Base-by-base conservation (phyloP, 2,329 filamentous ascomycete genomes). In the Beauveria varroae region DNA sequence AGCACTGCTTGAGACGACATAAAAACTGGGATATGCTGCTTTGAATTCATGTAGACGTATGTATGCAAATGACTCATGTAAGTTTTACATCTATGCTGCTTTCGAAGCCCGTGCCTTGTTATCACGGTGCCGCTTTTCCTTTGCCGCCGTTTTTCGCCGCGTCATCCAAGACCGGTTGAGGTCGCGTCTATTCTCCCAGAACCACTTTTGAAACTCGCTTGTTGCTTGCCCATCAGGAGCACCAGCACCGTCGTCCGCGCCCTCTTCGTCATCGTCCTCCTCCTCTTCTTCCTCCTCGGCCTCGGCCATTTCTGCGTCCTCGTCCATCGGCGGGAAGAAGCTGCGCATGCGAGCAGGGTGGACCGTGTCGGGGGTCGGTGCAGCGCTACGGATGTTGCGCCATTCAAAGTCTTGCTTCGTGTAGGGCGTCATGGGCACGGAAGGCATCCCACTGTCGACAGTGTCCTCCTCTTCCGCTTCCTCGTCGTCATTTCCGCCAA, bases 301-400 rank as follows among this genome's bases (percentile, higher is more conserved):
- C 16, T 67, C 67, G 6, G 63, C 67, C 20, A 67, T 68, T 20
- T 68, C 71, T 12, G 72, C 71, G 20, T 68, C 69, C 18, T 79
- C 76, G 1, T 78, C 76, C 47, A 76, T 76, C 5, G 64, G 81
- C 80, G 83, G 60, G 24, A 62, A 86, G 28, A 87, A 79, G 64
- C 80, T 78, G 69, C 88, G 87, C 61, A 78, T 81, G 30, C 85
- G 84, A 46, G 80, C 86, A 2, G 90, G 86, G 63, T 92, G 86
- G 1, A 91, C 91, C 0, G 95, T 98, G 70, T 99, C 95, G 0
- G 95, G 95, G 0, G 95, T 99, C 0, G 95, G 95, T 2, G 95
- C 95, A 6, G 92, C 92, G 71, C 92, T 97, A 61, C 95, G 84
- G n/a, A 90, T 71, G 56, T 83, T 84, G 64, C 92, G 84, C 75